phyloP scores from a whole-genome alignment of 306 rosid species.

The Trifolium repens region DNA sequence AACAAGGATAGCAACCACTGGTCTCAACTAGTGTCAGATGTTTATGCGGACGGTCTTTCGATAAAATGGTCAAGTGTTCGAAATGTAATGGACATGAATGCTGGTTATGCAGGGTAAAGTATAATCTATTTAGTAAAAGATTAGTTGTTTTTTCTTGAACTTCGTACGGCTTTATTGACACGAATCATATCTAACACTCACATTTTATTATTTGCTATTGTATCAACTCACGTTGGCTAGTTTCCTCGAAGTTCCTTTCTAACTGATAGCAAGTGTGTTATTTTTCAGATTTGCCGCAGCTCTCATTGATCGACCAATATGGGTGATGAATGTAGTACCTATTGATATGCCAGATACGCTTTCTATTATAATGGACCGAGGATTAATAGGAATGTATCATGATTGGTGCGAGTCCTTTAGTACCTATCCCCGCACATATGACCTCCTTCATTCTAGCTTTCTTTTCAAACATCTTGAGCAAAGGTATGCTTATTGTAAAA shows the following conservation, averaged over 20 bases:
- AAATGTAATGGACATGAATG: constrained; percentile 95
- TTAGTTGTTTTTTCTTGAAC: background rate
- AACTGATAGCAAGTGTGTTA: constrained; percentile 35
- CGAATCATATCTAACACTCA: constrained; percentile 2
- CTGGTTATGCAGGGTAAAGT: constrained; percentile 96
- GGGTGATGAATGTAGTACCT: constrained; percentile 94
- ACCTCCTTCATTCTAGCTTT: constrained; percentile 82
- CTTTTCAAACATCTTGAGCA: constrained; percentile 60
- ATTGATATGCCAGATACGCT: constrained; percentile 75
- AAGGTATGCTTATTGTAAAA: constrained; percentile 59
- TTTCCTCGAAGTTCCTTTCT: constrained; percentile 1
- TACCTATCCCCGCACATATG: constrained; percentile 89
- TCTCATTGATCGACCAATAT: constrained; percentile 69
- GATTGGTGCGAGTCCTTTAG: constrained; percentile 97
- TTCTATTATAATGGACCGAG: constrained; percentile 72
- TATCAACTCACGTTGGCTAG: constrained; percentile 8
- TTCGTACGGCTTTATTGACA: background rate
- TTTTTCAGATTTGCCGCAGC: constrained; percentile 89
- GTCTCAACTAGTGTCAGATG: constrained; percentile 71
- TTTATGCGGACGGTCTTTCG: constrained; percentile 56
- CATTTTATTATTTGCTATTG: background rate
- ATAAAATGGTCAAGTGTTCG: constrained; percentile 80
- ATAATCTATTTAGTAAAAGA: background rate
- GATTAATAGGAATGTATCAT: constrained; percentile 87
- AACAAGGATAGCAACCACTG: constrained; percentile 67